A percentile compares a stretch with the other conserved stretches of the same genome.
phyloP scores from a whole-genome alignment of 192 early-diverging fungal species.

The Lobosporangium transversale region DNA sequence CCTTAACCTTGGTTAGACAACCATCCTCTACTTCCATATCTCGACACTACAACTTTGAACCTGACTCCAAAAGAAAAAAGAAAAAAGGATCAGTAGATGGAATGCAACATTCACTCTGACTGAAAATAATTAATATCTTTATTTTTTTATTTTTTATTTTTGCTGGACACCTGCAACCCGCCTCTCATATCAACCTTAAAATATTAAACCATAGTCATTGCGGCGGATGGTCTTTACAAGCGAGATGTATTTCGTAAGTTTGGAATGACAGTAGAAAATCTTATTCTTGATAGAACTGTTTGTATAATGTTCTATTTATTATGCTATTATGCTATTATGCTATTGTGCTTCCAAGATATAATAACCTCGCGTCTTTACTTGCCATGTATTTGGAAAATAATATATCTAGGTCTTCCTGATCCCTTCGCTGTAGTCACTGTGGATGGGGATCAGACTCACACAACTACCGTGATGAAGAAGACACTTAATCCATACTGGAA shows the following conservation, averaged over 20 bases:
- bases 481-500: constrained; percentile 98
- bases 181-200: no score
- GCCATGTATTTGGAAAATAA: background rate
- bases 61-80: no score
- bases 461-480: constrained; percentile 85
- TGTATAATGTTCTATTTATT: background rate
- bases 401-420: constrained; percentile 79
- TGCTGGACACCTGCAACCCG: no score
- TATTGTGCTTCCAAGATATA: background rate
- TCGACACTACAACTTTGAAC: no score
- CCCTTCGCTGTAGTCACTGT: constrained; percentile 98
- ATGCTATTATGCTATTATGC: no score
- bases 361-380: background rate
- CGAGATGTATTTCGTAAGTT: constrained; percentile 87
- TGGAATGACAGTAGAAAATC: background rate
- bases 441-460: constrained; percentile 95
- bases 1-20: no score
- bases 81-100: no score
- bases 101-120: no score
- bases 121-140: no score
- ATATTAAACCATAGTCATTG: constrained; percentile 69
- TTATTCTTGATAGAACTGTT: background rate
- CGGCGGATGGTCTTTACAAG: constrained; percentile 91
- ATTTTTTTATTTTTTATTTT: no score
- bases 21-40: no score